Percentiles rank a stretch among this genome's conserved stretches.
phyloP scores from a whole-genome alignment of 805 yeast genomes.

The Wickerhamomyces tratensis region DNA sequence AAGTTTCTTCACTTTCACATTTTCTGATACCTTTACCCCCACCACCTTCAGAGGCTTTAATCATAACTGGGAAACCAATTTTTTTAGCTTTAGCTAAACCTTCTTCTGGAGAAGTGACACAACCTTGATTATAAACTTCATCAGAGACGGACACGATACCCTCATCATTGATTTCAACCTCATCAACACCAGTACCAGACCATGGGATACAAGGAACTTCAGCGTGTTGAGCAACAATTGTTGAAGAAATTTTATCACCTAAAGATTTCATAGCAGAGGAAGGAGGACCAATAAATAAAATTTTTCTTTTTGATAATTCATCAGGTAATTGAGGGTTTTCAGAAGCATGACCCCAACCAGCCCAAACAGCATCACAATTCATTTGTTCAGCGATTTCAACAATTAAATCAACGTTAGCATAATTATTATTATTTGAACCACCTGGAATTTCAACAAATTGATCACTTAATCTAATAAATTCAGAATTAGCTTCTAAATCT shows the following conservation, averaged over 20 bases:
- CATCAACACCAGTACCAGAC: constrained; percentile 97
- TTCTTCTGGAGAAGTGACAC: constrained; percentile 78
- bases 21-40: constrained; percentile 99
- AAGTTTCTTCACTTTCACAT: constrained; percentile 78
- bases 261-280: constrained; percentile 99
- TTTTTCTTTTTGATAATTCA: constrained; percentile 76
- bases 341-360: constrained; percentile 99
- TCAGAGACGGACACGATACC: constrained; percentile 86
- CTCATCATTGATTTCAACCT: constrained; percentile 57
- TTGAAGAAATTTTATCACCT: constrained; percentile 96
- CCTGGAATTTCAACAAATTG: constrained; percentile 98
- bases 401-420: constrained; percentile 95
- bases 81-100: constrained; percentile 77
- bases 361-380: constrained; percentile 98
- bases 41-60: constrained; percentile 99
- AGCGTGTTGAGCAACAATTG: constrained; percentile 99
- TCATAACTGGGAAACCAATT: constrained; percentile 98
- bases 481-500: constrained; percentile 93
- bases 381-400: constrained; percentile 97
- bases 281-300: constrained; percentile 97
- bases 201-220: constrained; percentile 98
- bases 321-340: constrained; percentile 96
- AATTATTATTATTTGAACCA: constrained; percentile 96
- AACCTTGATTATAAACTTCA: constrained; percentile 77
- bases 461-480: constrained; percentile 98